Evolutionary conservation across 75 land plant species (phyloP).

Genomic region (Cunninghamia lanceolata): DNA sequence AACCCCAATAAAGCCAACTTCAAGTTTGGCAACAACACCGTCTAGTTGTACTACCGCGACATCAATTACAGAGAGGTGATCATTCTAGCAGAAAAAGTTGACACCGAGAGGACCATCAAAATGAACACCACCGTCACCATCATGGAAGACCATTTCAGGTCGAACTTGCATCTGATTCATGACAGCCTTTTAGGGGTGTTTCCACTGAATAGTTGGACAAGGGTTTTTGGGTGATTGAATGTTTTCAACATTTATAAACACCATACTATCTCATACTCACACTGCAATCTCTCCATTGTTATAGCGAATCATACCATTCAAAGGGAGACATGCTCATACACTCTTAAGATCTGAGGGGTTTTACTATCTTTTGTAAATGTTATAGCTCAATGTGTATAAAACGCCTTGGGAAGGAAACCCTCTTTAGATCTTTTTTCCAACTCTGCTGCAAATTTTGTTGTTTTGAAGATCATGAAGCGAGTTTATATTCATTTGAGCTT

Average conservation of each 20-base stretch:
- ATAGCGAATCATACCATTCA: slow-evolving; percentile 25
- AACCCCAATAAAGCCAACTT: slow-evolving; percentile 51
- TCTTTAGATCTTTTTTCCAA: too few relatives aligned
- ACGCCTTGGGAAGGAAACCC: too few relatives aligned
- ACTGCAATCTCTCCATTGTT: slow-evolving; percentile 44
- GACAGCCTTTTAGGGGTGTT: slow-evolving; percentile 36
- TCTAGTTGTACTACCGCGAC: slow-evolving; percentile 36
- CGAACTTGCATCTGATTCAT: slow-evolving; percentile 14
- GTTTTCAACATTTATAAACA: slow-evolving; percentile 44
- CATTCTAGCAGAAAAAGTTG: slow-evolving; percentile 42
- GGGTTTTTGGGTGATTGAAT: slow-evolving; percentile 48
- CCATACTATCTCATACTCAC: slow-evolving; percentile 41
- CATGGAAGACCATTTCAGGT: slow-evolving; percentile 38
- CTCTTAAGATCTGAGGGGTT: slow-evolving; percentile 22
- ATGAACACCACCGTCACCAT: slow-evolving; percentile 17
- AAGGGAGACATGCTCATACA: slow-evolving; percentile 27
- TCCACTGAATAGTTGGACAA: slow-evolving; percentile 32
- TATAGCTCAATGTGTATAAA: too few relatives aligned
- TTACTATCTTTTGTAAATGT: too few relatives aligned
- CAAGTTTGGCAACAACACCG: slow-evolving; percentile 33
- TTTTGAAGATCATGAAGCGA: too few relatives aligned
- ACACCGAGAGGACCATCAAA: background rate
- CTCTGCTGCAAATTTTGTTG: too few relatives aligned
- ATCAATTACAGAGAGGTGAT: slow-evolving; percentile 35
- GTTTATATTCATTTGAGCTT: too few relatives aligned